Conservation (phyloP, 176 grass and related monocot genomes). For the Zoysia japonica region DNA sequence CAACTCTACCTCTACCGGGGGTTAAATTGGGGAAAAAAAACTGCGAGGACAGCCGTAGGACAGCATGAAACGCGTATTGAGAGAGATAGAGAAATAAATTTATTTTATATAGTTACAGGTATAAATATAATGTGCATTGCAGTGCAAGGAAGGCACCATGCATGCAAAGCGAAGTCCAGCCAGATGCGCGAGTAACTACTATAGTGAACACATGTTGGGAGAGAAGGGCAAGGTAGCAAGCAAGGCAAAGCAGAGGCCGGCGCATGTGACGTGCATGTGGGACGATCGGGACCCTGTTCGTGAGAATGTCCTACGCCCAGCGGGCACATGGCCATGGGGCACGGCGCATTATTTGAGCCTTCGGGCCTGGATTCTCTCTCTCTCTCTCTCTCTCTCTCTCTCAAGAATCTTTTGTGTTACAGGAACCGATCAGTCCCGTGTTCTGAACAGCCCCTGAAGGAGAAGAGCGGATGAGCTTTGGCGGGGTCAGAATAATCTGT, state of each 20-base stretch:
- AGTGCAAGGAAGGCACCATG: conserved; percentile 33
- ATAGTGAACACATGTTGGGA: conserved; percentile 18
- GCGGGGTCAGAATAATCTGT: background rate
- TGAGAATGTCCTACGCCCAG: conserved; percentile 70
- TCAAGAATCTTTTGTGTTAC: too few species aligned
- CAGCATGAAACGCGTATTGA: background rate
- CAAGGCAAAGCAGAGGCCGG: conserved; percentile 8
- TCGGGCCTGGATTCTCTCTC: conserved; percentile 10
- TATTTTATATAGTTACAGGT: too few species aligned
- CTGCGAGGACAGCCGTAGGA: background rate
- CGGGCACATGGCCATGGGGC: conserved; percentile 62
- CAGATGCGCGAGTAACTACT: background rate
- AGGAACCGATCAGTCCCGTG: too few species aligned
- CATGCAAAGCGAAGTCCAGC: background rate
- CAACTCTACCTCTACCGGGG: background rate
- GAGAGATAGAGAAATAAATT: background rate
- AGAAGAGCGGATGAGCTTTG: background rate
- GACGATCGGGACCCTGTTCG: conserved; percentile 36
- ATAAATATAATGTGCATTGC: background rate
- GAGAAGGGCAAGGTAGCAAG: background rate
- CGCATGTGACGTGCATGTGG: conserved; percentile 75
- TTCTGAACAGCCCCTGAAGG: background rate
- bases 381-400: background rate
- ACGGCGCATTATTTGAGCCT: conserved; percentile 47
- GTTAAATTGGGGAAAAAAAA: background rate